Percentiles rank a stretch among this genome's conserved stretches.
Conservation (phyloP, 768 basidiomycete species). For the Leccinum pellstonianum region DNA sequence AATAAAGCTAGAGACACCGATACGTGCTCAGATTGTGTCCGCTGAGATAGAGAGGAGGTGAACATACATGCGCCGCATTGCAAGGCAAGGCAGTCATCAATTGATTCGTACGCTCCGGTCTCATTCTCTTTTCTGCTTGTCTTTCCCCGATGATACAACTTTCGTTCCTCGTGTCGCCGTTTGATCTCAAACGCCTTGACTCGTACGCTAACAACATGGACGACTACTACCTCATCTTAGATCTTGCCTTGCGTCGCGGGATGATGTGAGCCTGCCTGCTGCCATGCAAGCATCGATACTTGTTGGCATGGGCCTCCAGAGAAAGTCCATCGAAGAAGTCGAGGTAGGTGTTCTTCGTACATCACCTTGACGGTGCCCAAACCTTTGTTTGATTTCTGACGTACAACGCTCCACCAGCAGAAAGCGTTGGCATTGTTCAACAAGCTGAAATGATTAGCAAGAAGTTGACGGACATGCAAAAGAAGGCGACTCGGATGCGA, state of each 20-base stretch:
- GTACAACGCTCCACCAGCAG: slow-evolving; percentile 36
- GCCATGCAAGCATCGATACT: slow-evolving; percentile 85
- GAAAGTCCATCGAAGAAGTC: slow-evolving; percentile 85
- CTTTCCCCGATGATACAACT: slow-evolving; percentile 36
- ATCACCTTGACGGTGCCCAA: background rate
- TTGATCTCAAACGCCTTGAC: slow-evolving; percentile 93
- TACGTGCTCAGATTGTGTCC: slow-evolving; percentile 44
- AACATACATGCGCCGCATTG: background rate
- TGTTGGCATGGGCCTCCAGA: slow-evolving; percentile 84
- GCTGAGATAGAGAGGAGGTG: no score
- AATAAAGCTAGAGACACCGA: slow-evolving; percentile 92
- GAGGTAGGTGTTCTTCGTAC: slow-evolving; percentile 53
- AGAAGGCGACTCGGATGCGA: slow-evolving; percentile 62
- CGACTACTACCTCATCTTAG: slow-evolving; percentile 94
- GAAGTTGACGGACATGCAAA: slow-evolving; percentile 72
- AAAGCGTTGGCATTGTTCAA: slow-evolving; percentile 86
- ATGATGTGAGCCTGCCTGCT: slow-evolving; percentile 69
- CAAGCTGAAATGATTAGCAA: slow-evolving; percentile 81
- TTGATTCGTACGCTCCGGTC: background rate
- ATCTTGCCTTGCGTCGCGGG: slow-evolving; percentile 77
- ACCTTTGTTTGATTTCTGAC: slow-evolving; percentile 4
- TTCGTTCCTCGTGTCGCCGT: slow-evolving; percentile 63
- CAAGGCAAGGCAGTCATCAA: slow-evolving; percentile 14
- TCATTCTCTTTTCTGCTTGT: background rate
- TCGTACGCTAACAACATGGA: slow-evolving; percentile 95